Evolutionary conservation across 2,329 filamentous ascomycete genomes (phyloP).

Genomic region (Thelonectria olida): DNA sequence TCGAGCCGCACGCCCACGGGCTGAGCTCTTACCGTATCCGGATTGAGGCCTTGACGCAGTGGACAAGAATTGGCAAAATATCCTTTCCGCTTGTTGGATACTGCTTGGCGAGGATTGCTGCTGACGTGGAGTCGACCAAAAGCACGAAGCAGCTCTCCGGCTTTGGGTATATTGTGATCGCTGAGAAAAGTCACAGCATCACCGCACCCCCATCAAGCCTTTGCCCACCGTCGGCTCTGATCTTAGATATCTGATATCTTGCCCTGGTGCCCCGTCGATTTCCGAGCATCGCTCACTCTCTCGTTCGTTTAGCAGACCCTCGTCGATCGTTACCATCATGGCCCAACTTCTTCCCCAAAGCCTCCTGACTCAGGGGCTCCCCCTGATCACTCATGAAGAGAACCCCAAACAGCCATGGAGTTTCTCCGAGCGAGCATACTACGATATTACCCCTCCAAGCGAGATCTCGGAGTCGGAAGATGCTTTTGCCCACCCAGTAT

Average conservation of each 20-base stretch:
- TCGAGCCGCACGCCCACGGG: constrained; percentile 20
- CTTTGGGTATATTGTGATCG: constrained; percentile 25
- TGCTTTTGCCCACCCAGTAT: constrained; percentile 10
- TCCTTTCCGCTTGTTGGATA: constrained; percentile 23
- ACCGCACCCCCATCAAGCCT: constrained; percentile 9
- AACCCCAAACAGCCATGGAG: constrained; percentile 36
- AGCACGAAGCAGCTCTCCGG: constrained; percentile 22
- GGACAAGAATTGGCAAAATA: constrained; percentile 12
- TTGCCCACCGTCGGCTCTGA: constrained; percentile 4
- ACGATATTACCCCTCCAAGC: constrained; percentile 47
- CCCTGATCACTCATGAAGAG: constrained; percentile 31
- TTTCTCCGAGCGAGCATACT: constrained; percentile 37
- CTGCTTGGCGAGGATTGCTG: constrained; percentile 18
- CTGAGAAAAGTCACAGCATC: constrained; percentile 13
- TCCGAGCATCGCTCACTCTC: constrained; percentile 17
- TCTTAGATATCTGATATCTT: constrained; percentile 41
- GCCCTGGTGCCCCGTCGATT: constrained; percentile 23
- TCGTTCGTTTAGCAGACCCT: constrained; percentile 33
- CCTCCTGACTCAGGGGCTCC: constrained; percentile 34
- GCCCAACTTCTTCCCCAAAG: constrained; percentile 36
- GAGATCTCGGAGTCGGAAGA: constrained; percentile 42
- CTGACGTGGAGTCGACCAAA: constrained; percentile 25
- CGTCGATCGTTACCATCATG: constrained; percentile 40
- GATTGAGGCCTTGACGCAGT: constrained; percentile 17
- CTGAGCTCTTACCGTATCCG: constrained; percentile 19